These are phyloP conservation scores for Tillandsia leiboldiana DNA, from an alignment of 176 grass and related monocot genomes.

Conservation along the genomic window DNA sequence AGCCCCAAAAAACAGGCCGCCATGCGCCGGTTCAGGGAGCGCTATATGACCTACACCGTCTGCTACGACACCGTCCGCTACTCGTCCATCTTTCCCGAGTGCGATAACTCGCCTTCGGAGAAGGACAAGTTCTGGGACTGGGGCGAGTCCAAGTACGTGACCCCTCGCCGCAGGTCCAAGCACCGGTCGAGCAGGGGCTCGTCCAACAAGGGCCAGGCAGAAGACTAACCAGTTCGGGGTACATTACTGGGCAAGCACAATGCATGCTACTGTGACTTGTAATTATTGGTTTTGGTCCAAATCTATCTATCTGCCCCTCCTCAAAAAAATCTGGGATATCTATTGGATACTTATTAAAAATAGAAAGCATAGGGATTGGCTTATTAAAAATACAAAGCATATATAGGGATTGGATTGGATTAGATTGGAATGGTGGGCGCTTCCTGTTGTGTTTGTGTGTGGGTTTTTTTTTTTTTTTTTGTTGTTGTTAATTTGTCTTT, in stretches of 20 bases:
- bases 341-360: constrained; percentile 24
- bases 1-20: constrained; percentile 43
- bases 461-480: not conserved
- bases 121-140: constrained; percentile 36
- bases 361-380: constrained; percentile 15
- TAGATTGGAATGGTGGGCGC: not conserved
- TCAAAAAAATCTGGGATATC: constrained; percentile 15
- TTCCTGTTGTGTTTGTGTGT: not conserved
- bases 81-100: constrained; percentile 58
- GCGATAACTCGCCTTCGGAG: constrained; percentile 35
- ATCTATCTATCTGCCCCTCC: not conserved
- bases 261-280: constrained; percentile 15
- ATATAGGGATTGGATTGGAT: constrained; percentile 15
- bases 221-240: constrained; percentile 15
- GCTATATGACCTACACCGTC: constrained; percentile 53
- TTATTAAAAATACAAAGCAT: constrained; percentile 2
- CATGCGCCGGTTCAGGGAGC: constrained; percentile 60
- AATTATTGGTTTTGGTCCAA: constrained; percentile 19
- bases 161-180: constrained; percentile 14
- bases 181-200: not conserved
- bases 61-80: constrained; percentile 74
- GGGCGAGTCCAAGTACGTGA: constrained; percentile 53
- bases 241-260: constrained; percentile 15
- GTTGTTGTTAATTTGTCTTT: not conserved
- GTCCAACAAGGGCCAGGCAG: not conserved